phyloP scores from a whole-genome alignment of 1,139 yeast species.

The Citeromyces siamensis region DNA sequence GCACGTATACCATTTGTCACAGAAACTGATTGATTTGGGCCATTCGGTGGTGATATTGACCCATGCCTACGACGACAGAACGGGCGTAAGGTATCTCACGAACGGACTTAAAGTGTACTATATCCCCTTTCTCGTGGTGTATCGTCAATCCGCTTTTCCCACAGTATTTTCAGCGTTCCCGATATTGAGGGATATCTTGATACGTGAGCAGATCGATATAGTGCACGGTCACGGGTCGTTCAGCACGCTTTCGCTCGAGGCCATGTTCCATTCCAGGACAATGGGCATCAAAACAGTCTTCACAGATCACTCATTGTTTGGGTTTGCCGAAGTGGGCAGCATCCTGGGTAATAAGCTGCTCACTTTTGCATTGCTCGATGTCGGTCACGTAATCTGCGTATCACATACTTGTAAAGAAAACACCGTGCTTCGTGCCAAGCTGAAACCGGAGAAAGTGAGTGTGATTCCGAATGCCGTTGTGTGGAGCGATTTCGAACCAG shows the following conservation, averaged over 20 bases:
- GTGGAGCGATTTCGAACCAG: constrained; percentile 68
- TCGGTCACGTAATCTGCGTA: constrained; percentile 90
- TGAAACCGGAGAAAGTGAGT: constrained; percentile 68
- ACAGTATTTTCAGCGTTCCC: constrained; percentile 87
- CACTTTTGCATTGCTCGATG: constrained; percentile 74
- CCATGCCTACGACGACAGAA: constrained; percentile 75
- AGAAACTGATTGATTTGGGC: constrained; percentile 70
- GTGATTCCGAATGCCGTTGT: constrained; percentile 97
- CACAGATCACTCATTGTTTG: constrained; percentile 93
- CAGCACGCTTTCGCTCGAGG: constrained; percentile 81
- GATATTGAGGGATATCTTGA: constrained; percentile 66
- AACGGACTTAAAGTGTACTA: constrained; percentile 92
- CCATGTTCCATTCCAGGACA: constrained; percentile 78
- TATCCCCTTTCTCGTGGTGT: constrained; percentile 68
- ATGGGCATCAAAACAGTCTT: constrained; percentile 90
- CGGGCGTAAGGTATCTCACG: constrained; percentile 71
- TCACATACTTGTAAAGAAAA: constrained; percentile 96
- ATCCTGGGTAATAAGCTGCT: constrained; percentile 79
- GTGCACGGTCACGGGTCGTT: constrained; percentile 95
- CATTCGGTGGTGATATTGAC: constrained; percentile 89
- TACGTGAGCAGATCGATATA: constrained; percentile 76
- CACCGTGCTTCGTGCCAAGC: constrained; percentile 75
- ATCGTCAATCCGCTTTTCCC: constrained; percentile 80
- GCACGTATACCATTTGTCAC: constrained; percentile 78
- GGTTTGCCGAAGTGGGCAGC: constrained; percentile 79